phyloP scores from a whole-genome alignment of 805 yeast genomes.

The Clavispora vitiphila region DNA sequence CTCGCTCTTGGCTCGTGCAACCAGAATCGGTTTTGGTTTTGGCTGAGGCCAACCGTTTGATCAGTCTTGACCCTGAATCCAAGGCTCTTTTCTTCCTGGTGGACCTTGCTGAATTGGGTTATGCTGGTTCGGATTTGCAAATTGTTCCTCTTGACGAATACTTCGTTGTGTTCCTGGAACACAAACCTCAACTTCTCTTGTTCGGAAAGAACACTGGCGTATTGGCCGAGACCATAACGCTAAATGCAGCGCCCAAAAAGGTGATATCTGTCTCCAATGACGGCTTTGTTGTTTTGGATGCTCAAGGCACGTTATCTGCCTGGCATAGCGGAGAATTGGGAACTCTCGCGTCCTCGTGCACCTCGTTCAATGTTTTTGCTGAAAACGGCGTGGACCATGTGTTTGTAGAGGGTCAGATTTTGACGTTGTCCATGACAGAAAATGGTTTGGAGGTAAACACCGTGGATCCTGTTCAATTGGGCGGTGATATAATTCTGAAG shows the following conservation, averaged over 20 bases:
- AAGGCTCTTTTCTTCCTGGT: slow-evolving; percentile 27
- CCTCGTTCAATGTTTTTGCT: neutral
- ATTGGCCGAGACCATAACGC: slow-evolving; percentile 4
- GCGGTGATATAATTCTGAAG: neutral
- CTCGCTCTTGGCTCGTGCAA: slow-evolving; percentile 9
- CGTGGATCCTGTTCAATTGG: neutral
- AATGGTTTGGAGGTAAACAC: neutral
- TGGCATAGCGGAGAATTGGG: neutral
- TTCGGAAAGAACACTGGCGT: slow-evolving; percentile 10
- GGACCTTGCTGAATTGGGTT: slow-evolving; percentile 10
- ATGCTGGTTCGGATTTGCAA: neutral
- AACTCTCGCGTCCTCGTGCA: neutral
- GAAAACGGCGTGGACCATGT: neutral
- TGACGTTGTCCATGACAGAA: neutral
- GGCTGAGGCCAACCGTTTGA: slow-evolving; percentile 21
- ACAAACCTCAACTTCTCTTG: slow-evolving; percentile 4
- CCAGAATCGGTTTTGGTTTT: slow-evolving; percentile 17
- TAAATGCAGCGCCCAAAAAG: slow-evolving; percentile 3
- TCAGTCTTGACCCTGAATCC: slow-evolving; percentile 16
- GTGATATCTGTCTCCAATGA: neutral
- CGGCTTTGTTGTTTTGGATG: neutral
- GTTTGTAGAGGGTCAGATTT: neutral
- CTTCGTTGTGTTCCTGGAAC: slow-evolving; percentile 8
- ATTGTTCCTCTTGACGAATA: slow-evolving; percentile 2
- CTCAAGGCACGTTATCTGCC: neutral